These are phyloP conservation scores for Vitis hybrid DNA, from an alignment of 177 flowering plant genomes.

Conservation along the genomic window DNA sequence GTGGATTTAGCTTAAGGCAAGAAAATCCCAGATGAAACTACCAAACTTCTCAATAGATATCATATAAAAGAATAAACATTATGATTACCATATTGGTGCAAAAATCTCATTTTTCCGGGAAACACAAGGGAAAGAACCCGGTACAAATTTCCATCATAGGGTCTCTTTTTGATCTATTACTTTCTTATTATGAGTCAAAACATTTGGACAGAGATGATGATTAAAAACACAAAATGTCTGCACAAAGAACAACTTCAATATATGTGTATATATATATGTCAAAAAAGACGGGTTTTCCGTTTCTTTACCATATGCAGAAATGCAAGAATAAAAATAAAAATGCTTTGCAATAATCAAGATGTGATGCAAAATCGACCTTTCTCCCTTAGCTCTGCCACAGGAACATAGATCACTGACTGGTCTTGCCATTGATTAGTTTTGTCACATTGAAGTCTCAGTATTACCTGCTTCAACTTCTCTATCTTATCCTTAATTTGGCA, in stretches of 20 bases:
- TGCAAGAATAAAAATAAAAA: background rate
- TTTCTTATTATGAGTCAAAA: too few relatives aligned
- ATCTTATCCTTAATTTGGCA: conserved; percentile 44
- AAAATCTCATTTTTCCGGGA: too few relatives aligned
- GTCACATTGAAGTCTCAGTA: conserved; percentile 23
- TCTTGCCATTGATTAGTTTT: conserved; percentile 14
- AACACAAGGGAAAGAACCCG: too few relatives aligned
- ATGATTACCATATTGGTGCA: too few relatives aligned
- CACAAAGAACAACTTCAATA: background rate
- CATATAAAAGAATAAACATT: too few relatives aligned
- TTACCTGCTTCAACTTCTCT: conserved; percentile 40
- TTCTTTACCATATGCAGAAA: background rate
- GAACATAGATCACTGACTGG: conserved; percentile 54
- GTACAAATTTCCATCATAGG: too few relatives aligned
- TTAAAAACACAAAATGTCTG: background rate
- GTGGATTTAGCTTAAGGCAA: too few relatives aligned
- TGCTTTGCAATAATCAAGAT: background rate
- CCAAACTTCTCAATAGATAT: too few relatives aligned
- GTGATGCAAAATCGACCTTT: conserved; percentile 29
- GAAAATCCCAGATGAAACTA: too few relatives aligned
- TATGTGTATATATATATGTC: background rate
- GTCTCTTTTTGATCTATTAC: too few relatives aligned
- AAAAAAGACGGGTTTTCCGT: background rate
- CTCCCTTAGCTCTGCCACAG: conserved; percentile 71
- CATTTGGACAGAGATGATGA: background rate